These are phyloP conservation scores for Scolecobasidium constrictum DNA, from an alignment of 2,329 filamentous ascomycete species.

Conservation along the genomic window DNA sequence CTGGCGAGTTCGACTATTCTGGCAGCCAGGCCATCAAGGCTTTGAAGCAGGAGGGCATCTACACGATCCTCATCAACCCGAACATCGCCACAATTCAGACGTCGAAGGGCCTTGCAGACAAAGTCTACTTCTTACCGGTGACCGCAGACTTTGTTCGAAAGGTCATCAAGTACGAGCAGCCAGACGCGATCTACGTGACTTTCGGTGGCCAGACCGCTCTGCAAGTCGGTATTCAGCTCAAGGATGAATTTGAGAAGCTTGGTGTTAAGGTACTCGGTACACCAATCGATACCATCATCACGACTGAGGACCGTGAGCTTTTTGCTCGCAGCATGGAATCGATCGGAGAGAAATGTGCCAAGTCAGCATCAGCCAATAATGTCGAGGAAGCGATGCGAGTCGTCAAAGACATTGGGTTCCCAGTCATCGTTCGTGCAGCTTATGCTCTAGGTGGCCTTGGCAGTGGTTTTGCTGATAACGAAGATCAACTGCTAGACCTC, in stretches of 20 bases:
- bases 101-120: constrained; percentile 93
- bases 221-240: constrained; percentile 93
- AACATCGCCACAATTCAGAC: constrained; percentile 99
- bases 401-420: constrained; percentile 86
- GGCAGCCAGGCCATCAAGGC: constrained; percentile 98
- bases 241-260: constrained; percentile 87
- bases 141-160: constrained; percentile 96
- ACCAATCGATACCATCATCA: constrained; percentile 96
- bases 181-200: constrained; percentile 94
- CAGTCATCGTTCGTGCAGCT: constrained; percentile 91
- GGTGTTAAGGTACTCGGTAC: constrained; percentile 93
- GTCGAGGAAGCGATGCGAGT: constrained; percentile 80
- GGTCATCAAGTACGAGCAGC: constrained; percentile 87
- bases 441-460: constrained; percentile 93
- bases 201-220: constrained; percentile 97
- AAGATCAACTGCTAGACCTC: constrained; percentile 69
- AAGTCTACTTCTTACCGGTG: constrained; percentile 97
- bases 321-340: constrained; percentile 98
- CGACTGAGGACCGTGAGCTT: constrained; percentile 92
- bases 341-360: constrained; percentile 94
- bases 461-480: constrained; percentile 88
- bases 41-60: constrained; percentile 93
- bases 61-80: constrained; percentile 96
- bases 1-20: constrained; percentile 97
- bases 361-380: constrained; percentile 85